These are phyloP conservation scores for Rutidosis leptorrhynchoides DNA, from an alignment of 129 eudicot genomes.

Conservation along the genomic window DNA sequence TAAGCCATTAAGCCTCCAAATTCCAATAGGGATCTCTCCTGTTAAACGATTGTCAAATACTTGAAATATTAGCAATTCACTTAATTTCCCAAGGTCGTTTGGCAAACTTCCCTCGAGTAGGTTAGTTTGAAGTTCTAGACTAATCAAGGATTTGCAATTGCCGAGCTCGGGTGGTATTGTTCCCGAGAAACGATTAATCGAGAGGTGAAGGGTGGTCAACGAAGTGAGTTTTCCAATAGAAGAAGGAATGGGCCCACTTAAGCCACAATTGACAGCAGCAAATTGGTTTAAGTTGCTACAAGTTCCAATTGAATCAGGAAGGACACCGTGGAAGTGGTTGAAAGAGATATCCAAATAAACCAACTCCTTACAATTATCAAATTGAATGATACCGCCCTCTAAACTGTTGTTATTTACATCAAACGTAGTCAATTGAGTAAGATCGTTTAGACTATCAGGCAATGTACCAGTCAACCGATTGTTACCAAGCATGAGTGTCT, in stretches of 20 bases:
- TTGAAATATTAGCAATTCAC: constrained; percentile 37
- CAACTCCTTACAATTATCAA: constrained; percentile 45
- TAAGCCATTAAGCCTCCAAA: constrained; percentile 67
- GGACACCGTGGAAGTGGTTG: constrained; percentile 50
- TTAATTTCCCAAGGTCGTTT: constrained; percentile 55
- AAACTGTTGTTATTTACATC: constrained; percentile 51
- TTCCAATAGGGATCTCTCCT: constrained; percentile 61
- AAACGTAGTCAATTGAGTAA: constrained; percentile 37
- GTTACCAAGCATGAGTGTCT: constrained; percentile 39
- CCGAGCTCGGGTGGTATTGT: constrained; percentile 73
- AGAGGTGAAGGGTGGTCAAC: constrained; percentile 48
- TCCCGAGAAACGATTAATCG: constrained; percentile 63
- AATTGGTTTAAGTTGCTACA: constrained; percentile 49
- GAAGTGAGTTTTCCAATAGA: constrained; percentile 54
- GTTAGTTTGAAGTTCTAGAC: constrained; percentile 47
- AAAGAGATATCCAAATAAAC: constrained; percentile 44
- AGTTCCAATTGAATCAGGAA: constrained; percentile 60
- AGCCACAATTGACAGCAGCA: constrained; percentile 49
- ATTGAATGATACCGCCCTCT: constrained; percentile 50
- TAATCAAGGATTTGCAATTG: constrained; percentile 52
- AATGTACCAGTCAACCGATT: constrained; percentile 52
- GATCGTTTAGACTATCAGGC: constrained; percentile 49
- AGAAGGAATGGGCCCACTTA: constrained; percentile 67
- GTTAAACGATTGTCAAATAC: constrained; percentile 55
- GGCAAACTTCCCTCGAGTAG: constrained; percentile 66